These are phyloP conservation scores for Tuber brumale DNA, from an alignment of 495 filamentous ascomycete genomes.

Conservation along the genomic window DNA sequence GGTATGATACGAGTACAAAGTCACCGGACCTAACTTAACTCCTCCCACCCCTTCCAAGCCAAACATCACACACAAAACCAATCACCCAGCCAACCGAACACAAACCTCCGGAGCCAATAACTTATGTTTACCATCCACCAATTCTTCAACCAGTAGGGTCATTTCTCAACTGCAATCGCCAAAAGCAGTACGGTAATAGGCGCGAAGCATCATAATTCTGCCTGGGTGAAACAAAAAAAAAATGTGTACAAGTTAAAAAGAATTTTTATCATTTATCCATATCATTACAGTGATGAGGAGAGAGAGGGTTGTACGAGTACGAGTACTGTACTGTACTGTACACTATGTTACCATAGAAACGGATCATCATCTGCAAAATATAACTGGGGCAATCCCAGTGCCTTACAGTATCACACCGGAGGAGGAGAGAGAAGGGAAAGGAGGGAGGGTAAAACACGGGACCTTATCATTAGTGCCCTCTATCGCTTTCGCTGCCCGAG, in stretches of 20 bases:
- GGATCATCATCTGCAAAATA: background rate
- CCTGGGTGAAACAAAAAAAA: background rate
- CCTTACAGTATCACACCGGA: background rate
- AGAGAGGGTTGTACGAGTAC: too few relatives aligned
- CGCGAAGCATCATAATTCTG: background rate
- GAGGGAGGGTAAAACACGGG: background rate
- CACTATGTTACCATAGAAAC: background rate
- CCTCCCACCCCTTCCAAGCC: background rate
- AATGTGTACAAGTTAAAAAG: background rate
- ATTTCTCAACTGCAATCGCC: background rate
- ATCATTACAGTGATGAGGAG: background rate
- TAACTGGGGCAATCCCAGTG: background rate
- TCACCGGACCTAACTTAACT: background rate
- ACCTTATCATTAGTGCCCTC: background rate
- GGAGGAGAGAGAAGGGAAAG: background rate
- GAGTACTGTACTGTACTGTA: too few relatives aligned
- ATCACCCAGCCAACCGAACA: background rate
- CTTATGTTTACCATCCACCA: background rate
- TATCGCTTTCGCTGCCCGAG: background rate
- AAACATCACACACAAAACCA: background rate
- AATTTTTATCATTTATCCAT: background rate
- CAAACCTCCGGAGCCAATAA: background rate
- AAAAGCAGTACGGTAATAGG: background rate
- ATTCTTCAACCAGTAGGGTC: background rate
- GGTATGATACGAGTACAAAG: too few relatives aligned